phyloP scores from a whole-genome alignment of 2,329 filamentous ascomycete genomes.

The Triangularia verruculosa region DNA sequence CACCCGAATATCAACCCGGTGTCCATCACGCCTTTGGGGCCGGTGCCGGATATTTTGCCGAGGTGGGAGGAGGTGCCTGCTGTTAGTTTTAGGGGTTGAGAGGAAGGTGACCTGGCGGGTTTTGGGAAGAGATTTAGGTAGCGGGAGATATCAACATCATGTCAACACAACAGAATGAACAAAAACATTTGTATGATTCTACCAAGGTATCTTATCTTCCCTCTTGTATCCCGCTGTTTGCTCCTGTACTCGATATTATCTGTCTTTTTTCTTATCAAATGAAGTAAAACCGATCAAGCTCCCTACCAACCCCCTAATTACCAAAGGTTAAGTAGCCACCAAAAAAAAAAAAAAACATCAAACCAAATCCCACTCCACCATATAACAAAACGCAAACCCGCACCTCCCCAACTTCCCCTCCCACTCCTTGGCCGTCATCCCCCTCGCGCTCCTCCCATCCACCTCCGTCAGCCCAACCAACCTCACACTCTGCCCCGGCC shows the following conservation, averaged over 20 bases:
- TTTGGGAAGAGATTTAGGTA: neutral
- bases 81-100: constrained; percentile 30
- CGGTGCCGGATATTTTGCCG: constrained; percentile 75
- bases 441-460: constrained; percentile 46
- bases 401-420: constrained; percentile 42
- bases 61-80: constrained; percentile 74
- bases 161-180: neutral
- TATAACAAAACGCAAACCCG: constrained; percentile 46
- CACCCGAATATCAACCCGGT: constrained; percentile 65
- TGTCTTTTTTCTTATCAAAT: neutral
- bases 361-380: constrained; percentile 50
- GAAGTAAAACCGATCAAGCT: neutral
- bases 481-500: constrained; percentile 64
- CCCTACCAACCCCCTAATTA: too few species aligned
- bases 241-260: neutral
- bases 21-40: constrained; percentile 80
- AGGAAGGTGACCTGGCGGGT: too few species aligned
- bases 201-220: neutral
- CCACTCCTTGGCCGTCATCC: constrained; percentile 48
- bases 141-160: neutral
- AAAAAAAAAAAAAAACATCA: neutral
- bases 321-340: too few species aligned
- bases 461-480: constrained; percentile 57
- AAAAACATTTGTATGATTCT: constrained; percentile 12
- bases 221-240: neutral